Evolutionary conservation across 352 stramenopile species (phyloP).

Genomic region (Phytophthora quininea): DNA sequence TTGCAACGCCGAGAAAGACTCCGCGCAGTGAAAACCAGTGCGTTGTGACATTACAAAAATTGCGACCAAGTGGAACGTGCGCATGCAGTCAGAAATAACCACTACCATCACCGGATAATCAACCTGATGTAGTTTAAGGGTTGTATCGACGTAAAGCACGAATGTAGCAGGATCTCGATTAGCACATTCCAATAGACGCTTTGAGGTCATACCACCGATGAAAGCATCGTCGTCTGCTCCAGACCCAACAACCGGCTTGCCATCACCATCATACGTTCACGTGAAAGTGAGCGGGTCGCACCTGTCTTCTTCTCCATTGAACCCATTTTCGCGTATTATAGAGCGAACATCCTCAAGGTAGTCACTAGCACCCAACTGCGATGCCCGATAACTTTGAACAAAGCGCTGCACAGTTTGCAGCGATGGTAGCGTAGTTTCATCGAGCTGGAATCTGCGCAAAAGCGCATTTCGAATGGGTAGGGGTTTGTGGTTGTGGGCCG

Average conservation of each 20-base stretch:
- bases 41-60: conserved; percentile 20
- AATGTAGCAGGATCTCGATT: background rate
- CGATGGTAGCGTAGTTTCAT: background rate
- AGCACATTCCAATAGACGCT: background rate
- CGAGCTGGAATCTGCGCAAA: conserved; percentile 6
- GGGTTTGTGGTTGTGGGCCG: conserved; percentile 16
- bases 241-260: conserved; percentile 3
- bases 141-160: conserved; percentile 24
- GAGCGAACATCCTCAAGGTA: conserved; percentile 2
- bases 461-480: conserved; percentile 8
- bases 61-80: conserved; percentile 23
- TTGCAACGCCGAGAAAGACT: background rate
- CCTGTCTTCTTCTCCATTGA: background rate
- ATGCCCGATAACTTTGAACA: conserved; percentile 11
- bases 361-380: conserved; percentile 12
- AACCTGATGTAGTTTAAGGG: conserved; percentile 23
- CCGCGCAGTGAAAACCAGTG: conserved; percentile 4
- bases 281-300: conserved; percentile 13
- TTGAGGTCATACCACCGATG: conserved; percentile 6
- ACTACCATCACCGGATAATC: conserved; percentile 23
- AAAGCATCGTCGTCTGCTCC: conserved; percentile 13
- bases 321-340: conserved; percentile 3
- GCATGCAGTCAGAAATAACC: conserved; percentile 22
- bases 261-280: background rate
- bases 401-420: conserved; percentile 9